These are phyloP conservation scores for Curvularia hawaiiensis DNA, from an alignment of 2,329 filamentous ascomycete genomes.

Conservation along the genomic window DNA sequence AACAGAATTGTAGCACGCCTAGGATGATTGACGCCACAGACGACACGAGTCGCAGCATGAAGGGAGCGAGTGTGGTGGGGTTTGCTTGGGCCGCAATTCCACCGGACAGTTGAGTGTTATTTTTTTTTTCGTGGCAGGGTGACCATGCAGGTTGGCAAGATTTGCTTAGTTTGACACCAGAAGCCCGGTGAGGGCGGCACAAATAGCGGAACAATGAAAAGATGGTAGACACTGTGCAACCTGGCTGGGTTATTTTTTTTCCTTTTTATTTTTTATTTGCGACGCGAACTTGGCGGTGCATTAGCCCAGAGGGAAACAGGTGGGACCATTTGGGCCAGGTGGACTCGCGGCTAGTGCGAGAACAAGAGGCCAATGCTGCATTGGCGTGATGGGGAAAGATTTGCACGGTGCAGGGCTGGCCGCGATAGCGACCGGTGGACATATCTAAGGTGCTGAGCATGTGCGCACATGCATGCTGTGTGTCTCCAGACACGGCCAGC, in stretches of 20 bases:
- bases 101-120: neutral
- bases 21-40: neutral
- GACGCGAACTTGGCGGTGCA: conserved; percentile 1
- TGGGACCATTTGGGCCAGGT: conserved; percentile 5
- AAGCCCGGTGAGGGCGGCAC: neutral
- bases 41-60: neutral
- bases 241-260: neutral
- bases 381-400: neutral
- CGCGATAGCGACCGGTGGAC: conserved; percentile 1
- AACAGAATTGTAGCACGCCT: neutral
- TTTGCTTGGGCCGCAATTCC: conserved; percentile 1
- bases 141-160: neutral
- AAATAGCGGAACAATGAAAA: neutral
- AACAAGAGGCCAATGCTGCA: conserved; percentile 4
- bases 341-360: neutral
- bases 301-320: conserved; percentile 2
- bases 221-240: neutral
- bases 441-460: neutral
- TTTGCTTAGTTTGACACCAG: neutral
- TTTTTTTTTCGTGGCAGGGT: conserved; percentile 1
- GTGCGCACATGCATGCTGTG: neutral
- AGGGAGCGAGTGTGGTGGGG: neutral
- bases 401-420: neutral
- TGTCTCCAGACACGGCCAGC: neutral
- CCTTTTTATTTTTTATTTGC: neutral